Conservation (phyloP, 2,329 filamentous ascomycete species). For the Botrytis pseudocinerea region DNA sequence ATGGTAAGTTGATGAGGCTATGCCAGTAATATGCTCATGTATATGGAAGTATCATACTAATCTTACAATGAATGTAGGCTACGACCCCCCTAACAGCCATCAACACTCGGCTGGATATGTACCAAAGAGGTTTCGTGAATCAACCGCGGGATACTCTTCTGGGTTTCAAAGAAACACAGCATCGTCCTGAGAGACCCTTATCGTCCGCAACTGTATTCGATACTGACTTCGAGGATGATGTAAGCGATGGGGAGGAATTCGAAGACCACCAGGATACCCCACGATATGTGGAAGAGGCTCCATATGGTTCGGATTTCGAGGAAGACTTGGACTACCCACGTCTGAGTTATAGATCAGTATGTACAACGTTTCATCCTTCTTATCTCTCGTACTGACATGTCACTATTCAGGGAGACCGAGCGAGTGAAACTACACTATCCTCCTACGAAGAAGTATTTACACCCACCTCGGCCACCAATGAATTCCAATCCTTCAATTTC, state of each 20-base stretch:
- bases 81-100: slow-evolving; percentile 36
- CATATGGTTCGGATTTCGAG: slow-evolving; percentile 21
- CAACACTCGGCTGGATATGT: slow-evolving; percentile 45
- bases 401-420: slow-evolving; percentile 59
- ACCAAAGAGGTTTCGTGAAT: slow-evolving; percentile 43
- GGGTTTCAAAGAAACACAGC: slow-evolving; percentile 50
- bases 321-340: slow-evolving; percentile 61
- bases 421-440: slow-evolving; percentile 82
- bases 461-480: slow-evolving; percentile 62
- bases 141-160: slow-evolving; percentile 61
- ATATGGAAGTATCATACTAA: slow-evolving; percentile 29
- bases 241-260: slow-evolving; percentile 48
- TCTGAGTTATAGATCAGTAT: slow-evolving; percentile 70
- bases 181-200: slow-evolving; percentile 50
- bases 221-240: slow-evolving; percentile 68
- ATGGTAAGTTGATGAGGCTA: slow-evolving; percentile 19
- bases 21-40: background rate
- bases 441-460: slow-evolving; percentile 83
- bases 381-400: slow-evolving; percentile 25
- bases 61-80: slow-evolving; percentile 29
- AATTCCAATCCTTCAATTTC: slow-evolving; percentile 61
- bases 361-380: slow-evolving; percentile 41
- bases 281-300: slow-evolving; percentile 19
- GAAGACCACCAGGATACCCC: slow-evolving; percentile 14
- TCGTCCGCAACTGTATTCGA: slow-evolving; percentile 77